These are phyloP conservation scores for Canavalia gladiata DNA, from an alignment of 306 rosid species.

Conservation along the genomic window DNA sequence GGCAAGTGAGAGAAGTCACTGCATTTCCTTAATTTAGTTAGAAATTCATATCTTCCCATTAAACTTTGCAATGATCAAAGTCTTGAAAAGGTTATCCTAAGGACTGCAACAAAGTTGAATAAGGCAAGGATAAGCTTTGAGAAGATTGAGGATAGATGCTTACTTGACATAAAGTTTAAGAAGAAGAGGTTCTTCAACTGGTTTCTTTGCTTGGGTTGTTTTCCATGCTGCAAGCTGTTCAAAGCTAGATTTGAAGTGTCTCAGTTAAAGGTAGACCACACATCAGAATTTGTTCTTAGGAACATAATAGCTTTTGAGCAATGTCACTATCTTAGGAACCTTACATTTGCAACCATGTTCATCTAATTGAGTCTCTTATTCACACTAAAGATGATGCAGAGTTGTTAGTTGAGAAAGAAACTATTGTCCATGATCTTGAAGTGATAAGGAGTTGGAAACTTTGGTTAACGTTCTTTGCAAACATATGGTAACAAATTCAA, in stretches of 20 bases:
- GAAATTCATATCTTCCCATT: slow-evolving; percentile 47
- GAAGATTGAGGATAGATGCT: slow-evolving; percentile 5
- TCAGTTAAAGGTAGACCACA: slow-evolving; percentile 39
- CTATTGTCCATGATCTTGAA: slow-evolving; percentile 52
- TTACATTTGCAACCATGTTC: slow-evolving; percentile 60
- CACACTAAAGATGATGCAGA: slow-evolving; percentile 61
- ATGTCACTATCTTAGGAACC: slow-evolving; percentile 58
- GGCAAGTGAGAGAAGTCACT: slow-evolving; percentile 36
- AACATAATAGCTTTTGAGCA: slow-evolving; percentile 70
- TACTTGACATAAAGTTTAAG: slow-evolving; percentile 47
- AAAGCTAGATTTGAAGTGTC: slow-evolving; percentile 50
- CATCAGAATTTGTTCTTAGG: slow-evolving; percentile 56
- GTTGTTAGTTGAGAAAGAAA: slow-evolving; percentile 55
- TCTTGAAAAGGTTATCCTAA: background rate
- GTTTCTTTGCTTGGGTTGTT: slow-evolving; percentile 52
- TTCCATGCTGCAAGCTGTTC: slow-evolving; percentile 20
- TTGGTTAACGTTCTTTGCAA: slow-evolving; percentile 55
- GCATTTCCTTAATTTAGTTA: slow-evolving; percentile 63
- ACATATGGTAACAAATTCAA: slow-evolving; percentile 48
- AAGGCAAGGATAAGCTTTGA: slow-evolving; percentile 55
- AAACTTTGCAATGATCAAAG: background rate
- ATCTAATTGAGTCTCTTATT: slow-evolving; percentile 56
- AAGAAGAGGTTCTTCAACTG: slow-evolving; percentile 41
- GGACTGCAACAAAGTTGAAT: slow-evolving; percentile 50
- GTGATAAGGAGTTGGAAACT: slow-evolving; percentile 52